Evolutionary conservation across 2,329 filamentous ascomycete genomes (phyloP).

Genomic region (Fusarium floridanum): DNA sequence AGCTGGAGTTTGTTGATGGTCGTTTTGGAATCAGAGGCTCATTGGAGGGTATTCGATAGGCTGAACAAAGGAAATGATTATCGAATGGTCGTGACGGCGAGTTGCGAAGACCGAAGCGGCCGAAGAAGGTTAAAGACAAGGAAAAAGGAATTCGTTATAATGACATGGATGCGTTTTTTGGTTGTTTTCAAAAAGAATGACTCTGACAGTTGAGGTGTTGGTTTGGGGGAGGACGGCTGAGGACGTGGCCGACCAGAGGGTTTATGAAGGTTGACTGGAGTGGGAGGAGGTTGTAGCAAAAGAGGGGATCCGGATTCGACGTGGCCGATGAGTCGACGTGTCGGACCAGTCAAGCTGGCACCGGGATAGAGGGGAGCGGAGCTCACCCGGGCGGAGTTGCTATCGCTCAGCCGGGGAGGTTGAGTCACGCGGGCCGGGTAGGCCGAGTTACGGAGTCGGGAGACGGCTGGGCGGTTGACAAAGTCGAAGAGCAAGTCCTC

Average conservation of each 20-base stretch:
- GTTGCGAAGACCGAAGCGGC: slow-evolving; percentile 48
- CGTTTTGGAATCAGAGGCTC: slow-evolving; percentile 57
- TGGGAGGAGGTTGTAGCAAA: slow-evolving; percentile 17
- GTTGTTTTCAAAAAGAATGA: slow-evolving; percentile 47
- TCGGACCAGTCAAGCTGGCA: slow-evolving; percentile 47
- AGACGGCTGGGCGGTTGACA: slow-evolving; percentile 19
- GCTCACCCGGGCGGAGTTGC: slow-evolving; percentile 47
- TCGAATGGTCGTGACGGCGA: slow-evolving; percentile 50
- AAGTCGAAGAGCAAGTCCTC: slow-evolving; percentile 40
- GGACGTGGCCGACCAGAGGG: slow-evolving; percentile 47
- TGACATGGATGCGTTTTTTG: slow-evolving; percentile 57
- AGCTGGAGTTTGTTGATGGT: slow-evolving; percentile 44
- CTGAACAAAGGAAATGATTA: slow-evolving; percentile 55
- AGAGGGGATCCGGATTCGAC: slow-evolving; percentile 42
- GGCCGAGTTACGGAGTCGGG: slow-evolving; percentile 32
- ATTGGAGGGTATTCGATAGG: slow-evolving; percentile 53
- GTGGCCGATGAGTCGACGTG: slow-evolving; percentile 47
- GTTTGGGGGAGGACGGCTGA: slow-evolving; percentile 38
- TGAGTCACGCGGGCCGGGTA: slow-evolving; percentile 41
- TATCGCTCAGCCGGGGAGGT: slow-evolving; percentile 40
- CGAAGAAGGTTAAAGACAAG: slow-evolving; percentile 49
- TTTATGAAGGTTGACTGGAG: slow-evolving; percentile 22
- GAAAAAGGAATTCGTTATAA: slow-evolving; percentile 58
- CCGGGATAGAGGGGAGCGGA: slow-evolving; percentile 48
- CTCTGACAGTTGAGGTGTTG: slow-evolving; percentile 41